Conservation (phyloP, 1,139 yeast genomes). For the Candida sp. region DNA sequence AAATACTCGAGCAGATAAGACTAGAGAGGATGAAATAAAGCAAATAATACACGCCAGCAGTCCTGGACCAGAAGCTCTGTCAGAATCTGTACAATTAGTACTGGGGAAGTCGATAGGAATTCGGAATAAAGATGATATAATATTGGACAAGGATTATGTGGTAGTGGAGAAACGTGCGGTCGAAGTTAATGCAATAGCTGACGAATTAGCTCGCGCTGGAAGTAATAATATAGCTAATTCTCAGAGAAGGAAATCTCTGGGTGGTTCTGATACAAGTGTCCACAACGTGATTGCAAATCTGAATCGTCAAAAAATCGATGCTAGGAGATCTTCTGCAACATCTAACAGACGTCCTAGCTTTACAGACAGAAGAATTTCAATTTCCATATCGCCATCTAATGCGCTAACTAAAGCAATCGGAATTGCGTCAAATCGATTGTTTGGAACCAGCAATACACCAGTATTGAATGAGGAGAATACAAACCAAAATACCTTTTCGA, state of each 20-base stretch:
- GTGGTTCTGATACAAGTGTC: constrained; percentile 10
- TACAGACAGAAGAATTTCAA: constrained; percentile 59
- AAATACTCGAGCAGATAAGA: constrained; percentile 8
- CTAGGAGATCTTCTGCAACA: constrained; percentile 27
- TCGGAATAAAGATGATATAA: constrained; percentile 36
- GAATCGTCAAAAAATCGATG: constrained; percentile 3
- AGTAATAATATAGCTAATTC: constrained; percentile 30
- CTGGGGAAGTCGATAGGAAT: constrained; percentile 10
- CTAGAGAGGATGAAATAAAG: constrained; percentile 45
- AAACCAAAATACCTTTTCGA: constrained; percentile 12
- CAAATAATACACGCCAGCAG: constrained; percentile 39
- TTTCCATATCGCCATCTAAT: constrained; percentile 80
- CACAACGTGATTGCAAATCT: constrained; percentile 7
- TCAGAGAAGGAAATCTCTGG: constrained; percentile 8
- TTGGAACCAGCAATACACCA: constrained; percentile 41
- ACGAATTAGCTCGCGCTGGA: constrained; percentile 75
- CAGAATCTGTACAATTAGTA: constrained; percentile 19
- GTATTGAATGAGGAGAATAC: constrained; percentile 4
- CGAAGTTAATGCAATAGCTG: constrained; percentile 94
- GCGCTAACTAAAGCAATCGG: constrained; percentile 87
- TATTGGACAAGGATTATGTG: constrained; percentile 80
- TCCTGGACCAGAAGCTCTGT: constrained; percentile 35
- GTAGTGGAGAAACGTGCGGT: constrained; percentile 93
- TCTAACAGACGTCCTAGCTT: constrained; percentile 46
- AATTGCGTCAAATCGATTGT: constrained; percentile 82